phyloP scores from a whole-genome alignment of 2,329 filamentous ascomycete genomes.

The Colletotrichum sp. region DNA sequence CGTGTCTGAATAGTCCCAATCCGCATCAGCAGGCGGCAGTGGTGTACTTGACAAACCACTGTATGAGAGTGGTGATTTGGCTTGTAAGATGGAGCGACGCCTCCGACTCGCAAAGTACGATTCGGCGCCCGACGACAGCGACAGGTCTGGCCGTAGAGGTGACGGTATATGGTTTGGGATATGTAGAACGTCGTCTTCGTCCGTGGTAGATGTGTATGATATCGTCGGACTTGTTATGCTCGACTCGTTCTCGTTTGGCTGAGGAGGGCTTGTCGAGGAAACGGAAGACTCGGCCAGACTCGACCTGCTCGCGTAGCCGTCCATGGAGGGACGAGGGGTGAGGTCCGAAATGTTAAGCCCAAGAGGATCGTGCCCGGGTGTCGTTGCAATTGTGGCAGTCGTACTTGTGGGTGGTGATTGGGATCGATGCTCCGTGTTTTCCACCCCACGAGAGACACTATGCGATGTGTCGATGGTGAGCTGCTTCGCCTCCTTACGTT shows the following conservation, averaged over 20 bases:
- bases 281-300: constrained; percentile 24
- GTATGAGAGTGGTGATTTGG: constrained; percentile 67
- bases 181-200: constrained; percentile 80
- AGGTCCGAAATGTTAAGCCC: constrained; percentile 54
- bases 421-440: not conserved
- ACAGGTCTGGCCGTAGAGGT: constrained; percentile 43
- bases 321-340: constrained; percentile 51
- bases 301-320: constrained; percentile 46
- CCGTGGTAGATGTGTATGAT: constrained; percentile 73
- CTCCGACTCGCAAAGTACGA: constrained; percentile 63
- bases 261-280: constrained; percentile 26
- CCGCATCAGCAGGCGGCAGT: constrained; percentile 52
- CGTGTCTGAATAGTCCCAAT: constrained; percentile 93
- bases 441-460: constrained; percentile 24
- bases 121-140: constrained; percentile 64
- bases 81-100: constrained; percentile 54
- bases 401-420: not conserved
- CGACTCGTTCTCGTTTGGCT: constrained; percentile 5
- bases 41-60: constrained; percentile 56
- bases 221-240: constrained; percentile 57
- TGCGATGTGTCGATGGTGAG: constrained; percentile 47
- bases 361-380: constrained; percentile 35
- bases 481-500: constrained; percentile 57
- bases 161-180: constrained; percentile 58
- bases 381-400: not conserved